These are phyloP conservation scores for Zygosaccharomyces rouxii DNA, from an alignment of 805 yeast species.

Conservation along the genomic window DNA sequence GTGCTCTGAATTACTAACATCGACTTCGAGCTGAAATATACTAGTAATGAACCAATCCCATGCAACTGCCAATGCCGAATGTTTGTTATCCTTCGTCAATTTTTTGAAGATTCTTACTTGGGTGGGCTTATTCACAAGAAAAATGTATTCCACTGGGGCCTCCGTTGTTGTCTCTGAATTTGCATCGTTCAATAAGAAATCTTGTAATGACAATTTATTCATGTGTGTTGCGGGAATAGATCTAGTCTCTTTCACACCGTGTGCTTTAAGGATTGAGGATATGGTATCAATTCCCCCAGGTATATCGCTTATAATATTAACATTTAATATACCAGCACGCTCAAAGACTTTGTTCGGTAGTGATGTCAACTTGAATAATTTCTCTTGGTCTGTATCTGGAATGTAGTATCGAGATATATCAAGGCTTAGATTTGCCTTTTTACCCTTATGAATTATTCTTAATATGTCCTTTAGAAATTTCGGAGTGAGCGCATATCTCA, in stretches of 20 bases:
- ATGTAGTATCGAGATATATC: constrained; percentile 32
- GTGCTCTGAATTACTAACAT: constrained; percentile 6
- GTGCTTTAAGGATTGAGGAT: constrained; percentile 24
- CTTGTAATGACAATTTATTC: constrained; percentile 18
- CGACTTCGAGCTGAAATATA: constrained; percentile 25
- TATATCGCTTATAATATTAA: constrained; percentile 27
- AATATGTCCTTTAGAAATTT: constrained; percentile 42
- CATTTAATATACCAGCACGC: constrained; percentile 18
- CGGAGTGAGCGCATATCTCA: constrained; percentile 51
- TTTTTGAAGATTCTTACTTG: constrained; percentile 29
- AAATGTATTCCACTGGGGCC: constrained; percentile 18
- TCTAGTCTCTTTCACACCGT: constrained; percentile 26
- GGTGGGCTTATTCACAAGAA: constrained; percentile 29
- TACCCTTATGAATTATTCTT: constrained; percentile 24
- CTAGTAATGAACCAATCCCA: constrained; percentile 36
- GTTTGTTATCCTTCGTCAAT: constrained; percentile 9
- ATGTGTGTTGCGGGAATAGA: constrained; percentile 13
- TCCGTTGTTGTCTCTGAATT: neutral
- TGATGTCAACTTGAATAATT: constrained; percentile 17
- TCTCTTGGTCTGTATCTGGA: constrained; percentile 33
- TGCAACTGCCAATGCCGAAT: constrained; percentile 24
- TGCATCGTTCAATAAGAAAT: constrained; percentile 14
- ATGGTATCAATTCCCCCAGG: constrained; percentile 29
- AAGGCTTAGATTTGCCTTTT: constrained; percentile 8
- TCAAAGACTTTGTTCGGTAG: constrained; percentile 25